Evolutionary conservation across 2,329 filamentous ascomycete genomes (phyloP), one percentile per base, ranked within the genome.

Genomic region (Grosmannia penicillata): DNA sequence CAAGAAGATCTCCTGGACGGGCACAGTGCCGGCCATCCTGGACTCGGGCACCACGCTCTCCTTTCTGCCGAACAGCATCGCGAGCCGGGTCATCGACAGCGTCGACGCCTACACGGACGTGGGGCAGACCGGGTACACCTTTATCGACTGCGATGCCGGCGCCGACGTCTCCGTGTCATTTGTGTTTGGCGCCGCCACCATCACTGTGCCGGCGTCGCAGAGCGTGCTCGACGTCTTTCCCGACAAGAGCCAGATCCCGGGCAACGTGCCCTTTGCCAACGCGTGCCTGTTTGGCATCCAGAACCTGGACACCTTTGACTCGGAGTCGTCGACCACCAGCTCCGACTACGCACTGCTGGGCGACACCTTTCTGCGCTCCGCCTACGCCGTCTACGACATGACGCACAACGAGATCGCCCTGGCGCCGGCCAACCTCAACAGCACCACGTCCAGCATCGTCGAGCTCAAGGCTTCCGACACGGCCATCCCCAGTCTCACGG

Each of bases 11-110:
- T 7, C 13, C 11, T 47, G 49, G 18, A 40, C 47, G 18, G 28
- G 35, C 30, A 28, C 45, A 30, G 33, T 57, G 8, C 60, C 70
- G 4, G 74, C 75, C 33, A 61, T 81, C n/a, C 68, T 82, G 34
- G 77, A 82, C 57, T 78, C 75, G 2, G 77, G 77, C 35, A 76
- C 70, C 31, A 78, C 71, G n/a, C 56, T 78, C 43, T 72, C 66
- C 45, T 78, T 78, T 51, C 60, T 82, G 0, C 77, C 77, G 0
- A 57, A 68, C 43, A 47, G 56, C 25, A 55, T 78, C 34, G 61
- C 63, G 31, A 44, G 45, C 2, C 41, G 47, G 8, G 51, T 71
- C 34, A 60, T 58, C 46, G 41, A 48, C 3, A 49, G 52, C 19
- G 49, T 68, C 17, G 55, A 53, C 44, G 63, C 58, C 19, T 51